Conservation (phyloP, 2,329 filamentous ascomycete species). For the Apiospora malaysiana region DNA sequence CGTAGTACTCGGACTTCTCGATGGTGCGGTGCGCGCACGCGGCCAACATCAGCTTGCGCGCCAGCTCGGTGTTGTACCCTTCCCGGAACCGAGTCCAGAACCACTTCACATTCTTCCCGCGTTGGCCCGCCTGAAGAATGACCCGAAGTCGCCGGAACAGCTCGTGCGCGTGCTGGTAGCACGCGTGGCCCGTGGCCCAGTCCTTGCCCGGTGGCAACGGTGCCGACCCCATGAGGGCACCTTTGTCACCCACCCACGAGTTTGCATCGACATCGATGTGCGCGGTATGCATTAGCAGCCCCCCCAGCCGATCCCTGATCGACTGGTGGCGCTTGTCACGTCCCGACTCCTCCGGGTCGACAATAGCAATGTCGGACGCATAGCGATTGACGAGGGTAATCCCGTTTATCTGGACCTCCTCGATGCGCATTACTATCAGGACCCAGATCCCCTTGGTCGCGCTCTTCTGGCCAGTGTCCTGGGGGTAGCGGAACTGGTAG, state of each 20-base stretch:
- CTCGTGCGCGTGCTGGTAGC: conserved; percentile 17
- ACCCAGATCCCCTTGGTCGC: conserved; percentile 2
- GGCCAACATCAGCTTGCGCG: conserved; percentile 18
- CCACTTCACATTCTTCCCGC: background rate
- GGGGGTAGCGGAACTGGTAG: conserved; percentile 18
- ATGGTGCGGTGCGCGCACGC: conserved; percentile 22
- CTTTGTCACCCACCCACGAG: background rate
- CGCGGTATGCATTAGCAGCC: background rate
- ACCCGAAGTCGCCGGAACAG: conserved; percentile 20
- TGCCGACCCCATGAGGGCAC: background rate
- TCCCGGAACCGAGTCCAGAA: conserved; percentile 18
- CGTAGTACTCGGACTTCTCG: conserved; percentile 21
- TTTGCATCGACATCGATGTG: background rate
- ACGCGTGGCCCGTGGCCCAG: conserved; percentile 19
- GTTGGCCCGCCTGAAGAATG: background rate
- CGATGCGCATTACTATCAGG: conserved; percentile 18
- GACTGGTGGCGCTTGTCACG: fast-evolving
- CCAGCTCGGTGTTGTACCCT: background rate
- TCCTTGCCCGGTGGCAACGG: background rate
- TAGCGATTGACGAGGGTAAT: background rate
- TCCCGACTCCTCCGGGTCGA: background rate
- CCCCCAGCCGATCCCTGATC: background rate
- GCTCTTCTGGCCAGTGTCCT: background rate
- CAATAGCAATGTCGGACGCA: conserved; percentile 15
- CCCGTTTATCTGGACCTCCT: background rate